Percentiles rank a stretch among this genome's conserved stretches.
Evolutionary conservation across 2,329 filamentous ascomycete genomes (phyloP).

Genomic region (Alternaria sp.): DNA sequence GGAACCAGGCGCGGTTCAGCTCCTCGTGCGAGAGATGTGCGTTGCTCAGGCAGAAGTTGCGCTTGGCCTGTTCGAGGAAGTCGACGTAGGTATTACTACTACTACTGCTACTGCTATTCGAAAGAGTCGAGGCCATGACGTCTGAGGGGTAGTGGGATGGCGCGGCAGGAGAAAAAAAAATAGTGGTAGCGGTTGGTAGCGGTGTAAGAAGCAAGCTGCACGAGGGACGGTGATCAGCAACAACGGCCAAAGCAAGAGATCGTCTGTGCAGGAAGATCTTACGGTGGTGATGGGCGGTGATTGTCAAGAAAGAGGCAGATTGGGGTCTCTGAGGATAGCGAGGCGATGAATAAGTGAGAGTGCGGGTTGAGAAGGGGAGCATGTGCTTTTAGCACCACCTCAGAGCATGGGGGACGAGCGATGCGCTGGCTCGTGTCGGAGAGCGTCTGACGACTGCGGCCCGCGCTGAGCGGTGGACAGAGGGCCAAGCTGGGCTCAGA

Average conservation of each 20-base stretch:
- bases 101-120: conserved; percentile 24
- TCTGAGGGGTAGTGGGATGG: conserved; percentile 10
- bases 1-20: conserved; percentile 47
- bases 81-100: conserved; percentile 28
- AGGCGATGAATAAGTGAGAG: conserved; percentile 41
- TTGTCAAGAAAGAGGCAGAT: conserved; percentile 19
- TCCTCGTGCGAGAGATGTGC: conserved; percentile 46
- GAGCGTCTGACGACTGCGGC: conserved; percentile 39
- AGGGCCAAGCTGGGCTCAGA: conserved; percentile 34
- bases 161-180: background rate
- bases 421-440: conserved; percentile 47
- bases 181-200: conserved; percentile 10
- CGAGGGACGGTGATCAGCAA: conserved; percentile 35
- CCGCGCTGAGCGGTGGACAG: conserved; percentile 30
- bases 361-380: conserved; percentile 31
- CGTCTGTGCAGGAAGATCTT: conserved; percentile 25
- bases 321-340: conserved; percentile 25
- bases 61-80: conserved; percentile 48
- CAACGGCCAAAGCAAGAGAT: conserved; percentile 11
- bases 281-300: conserved; percentile 17
- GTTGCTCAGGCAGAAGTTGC: conserved; percentile 47
- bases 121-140: conserved; percentile 39
- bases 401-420: conserved; percentile 21
- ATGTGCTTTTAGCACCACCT: conserved; percentile 38
- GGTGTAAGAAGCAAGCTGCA: conserved; percentile 28